phyloP scores from a whole-genome alignment of 176 grass and related monocot genomes.

The Rhynchospora tenuis region DNA sequence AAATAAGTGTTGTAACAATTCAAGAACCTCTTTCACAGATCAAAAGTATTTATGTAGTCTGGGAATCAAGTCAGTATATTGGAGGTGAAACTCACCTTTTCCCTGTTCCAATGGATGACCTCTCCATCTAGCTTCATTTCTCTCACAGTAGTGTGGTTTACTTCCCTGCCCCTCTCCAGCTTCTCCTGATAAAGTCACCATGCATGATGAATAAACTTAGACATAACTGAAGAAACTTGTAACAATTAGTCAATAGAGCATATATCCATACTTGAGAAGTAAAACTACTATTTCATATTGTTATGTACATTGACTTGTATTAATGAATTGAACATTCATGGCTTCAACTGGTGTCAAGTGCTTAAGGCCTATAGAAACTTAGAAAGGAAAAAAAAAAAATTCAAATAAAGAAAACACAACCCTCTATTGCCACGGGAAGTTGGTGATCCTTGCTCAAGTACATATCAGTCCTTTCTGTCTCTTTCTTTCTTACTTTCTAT shows the following conservation, averaged over 20 bases:
- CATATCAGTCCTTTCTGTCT: background rate
- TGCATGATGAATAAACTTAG: conserved; percentile 20
- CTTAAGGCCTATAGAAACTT: background rate
- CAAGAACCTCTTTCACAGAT: background rate
- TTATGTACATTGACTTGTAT: background rate
- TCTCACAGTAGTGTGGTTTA: conserved; percentile 22
- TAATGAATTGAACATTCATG: background rate
- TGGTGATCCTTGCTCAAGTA: background rate
- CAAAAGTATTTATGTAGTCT: background rate
- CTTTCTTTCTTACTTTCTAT: background rate
- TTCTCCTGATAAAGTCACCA: conserved; percentile 40
- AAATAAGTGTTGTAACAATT: background rate
- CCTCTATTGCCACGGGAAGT: background rate
- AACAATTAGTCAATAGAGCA: background rate
- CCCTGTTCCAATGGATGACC: conserved; percentile 76
- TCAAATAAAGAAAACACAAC: conserved; percentile 2
- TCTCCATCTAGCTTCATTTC: conserved; percentile 43
- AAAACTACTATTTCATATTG: background rate
- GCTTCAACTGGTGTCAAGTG: background rate
- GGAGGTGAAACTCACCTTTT: conserved; percentile 53
- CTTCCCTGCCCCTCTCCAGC: conserved; percentile 22
- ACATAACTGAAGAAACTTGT: conserved; percentile 1
- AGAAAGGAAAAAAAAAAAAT: background rate
- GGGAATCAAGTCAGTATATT: background rate
- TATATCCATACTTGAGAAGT: background rate